phyloP scores from a whole-genome alignment of 192 early-diverging fungal species.

The Umbelopsis sp. region DNA sequence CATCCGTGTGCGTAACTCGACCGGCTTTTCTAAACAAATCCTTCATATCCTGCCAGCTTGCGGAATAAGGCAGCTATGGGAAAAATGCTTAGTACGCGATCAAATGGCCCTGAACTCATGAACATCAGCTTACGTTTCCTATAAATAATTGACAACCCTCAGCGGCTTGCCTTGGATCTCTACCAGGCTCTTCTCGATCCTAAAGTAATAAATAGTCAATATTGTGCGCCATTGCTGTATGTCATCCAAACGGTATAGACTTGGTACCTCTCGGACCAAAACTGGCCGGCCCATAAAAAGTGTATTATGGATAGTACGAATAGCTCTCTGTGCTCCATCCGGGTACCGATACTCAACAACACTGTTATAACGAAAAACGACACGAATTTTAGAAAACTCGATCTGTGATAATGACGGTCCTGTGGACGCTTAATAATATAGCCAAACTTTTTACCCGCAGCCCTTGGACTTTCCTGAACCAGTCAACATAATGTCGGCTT shows the following conservation, averaged over 20 bases:
- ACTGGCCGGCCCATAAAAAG: constrained; percentile 72
- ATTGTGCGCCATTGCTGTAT: background rate
- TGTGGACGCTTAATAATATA: background rate
- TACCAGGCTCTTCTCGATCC: constrained; percentile 62
- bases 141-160: constrained; percentile 63
- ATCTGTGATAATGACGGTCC: background rate
- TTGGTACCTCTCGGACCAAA: constrained; percentile 74
- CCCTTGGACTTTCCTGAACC: constrained; percentile 70
- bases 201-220: constrained; percentile 18
- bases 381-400: background rate
- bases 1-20: constrained; percentile 69
- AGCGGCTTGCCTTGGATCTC: constrained; percentile 28
- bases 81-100: background rate
- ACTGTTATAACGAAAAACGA: constrained; percentile 43
- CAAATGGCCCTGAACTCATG: background rate
- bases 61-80: constrained; percentile 74
- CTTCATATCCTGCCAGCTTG: constrained; percentile 88
- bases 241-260: background rate
- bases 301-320: constrained; percentile 67
- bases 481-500: constrained; percentile 71
- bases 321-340: constrained; percentile 79
- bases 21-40: constrained; percentile 81
- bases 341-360: constrained; percentile 77
- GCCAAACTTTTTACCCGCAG: constrained; percentile 37
- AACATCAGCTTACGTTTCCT: constrained; percentile 58